Base-by-base conservation (phyloP, 495 filamentous ascomycete genomes). In the Penicillium steckii region DNA sequence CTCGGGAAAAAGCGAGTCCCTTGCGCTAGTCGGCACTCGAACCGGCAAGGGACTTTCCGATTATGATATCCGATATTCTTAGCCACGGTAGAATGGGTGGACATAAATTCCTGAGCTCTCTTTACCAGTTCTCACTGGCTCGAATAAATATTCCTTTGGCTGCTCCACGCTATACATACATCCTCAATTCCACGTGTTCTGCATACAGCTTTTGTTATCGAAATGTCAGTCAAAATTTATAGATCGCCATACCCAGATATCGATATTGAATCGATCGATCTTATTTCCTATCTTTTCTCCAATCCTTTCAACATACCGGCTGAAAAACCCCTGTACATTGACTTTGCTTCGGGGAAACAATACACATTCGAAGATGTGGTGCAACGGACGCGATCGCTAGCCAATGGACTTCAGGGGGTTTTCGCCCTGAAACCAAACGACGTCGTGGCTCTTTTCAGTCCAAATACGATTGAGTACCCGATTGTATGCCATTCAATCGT, bases 401-500 rank as follows among this genome's bases (percentile, higher is more conserved):
- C 88, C 23, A 80, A 80, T 44, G 91, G 89, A 0, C 75, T 96
- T 15, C 82, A 81, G 57, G 68, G 73, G 19, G 57, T 72, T 18
- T 91, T 84, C 80, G 75, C 79, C 21, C 90, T 89, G 81, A 76
- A 81, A 56, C 86, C 83, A 51, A 87, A 88, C 51, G 87, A 90
- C 56, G 81, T 87, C 8, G 68, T 91, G 4, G 80, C 76, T 1
- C 62, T 90, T 40, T 80, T 77, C 64, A 80, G 81, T 5, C 82
- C 86, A 35, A 92, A 91, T 52, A 79, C 74, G 45, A 82, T 90
- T 56, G 86, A 91, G 56, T 79, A 80, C 38, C 75, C 84, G 18
- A 61, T 78, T 5, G 66, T 88, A 44, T 85, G 73, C 56, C 88
- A 89, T 74, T 89, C 88, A 15, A 72, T 78, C 17, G 78, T 85